Base-by-base conservation (phyloP, 768 basidiomycete genomes). In the Candolleomyces eurysporus region DNA sequence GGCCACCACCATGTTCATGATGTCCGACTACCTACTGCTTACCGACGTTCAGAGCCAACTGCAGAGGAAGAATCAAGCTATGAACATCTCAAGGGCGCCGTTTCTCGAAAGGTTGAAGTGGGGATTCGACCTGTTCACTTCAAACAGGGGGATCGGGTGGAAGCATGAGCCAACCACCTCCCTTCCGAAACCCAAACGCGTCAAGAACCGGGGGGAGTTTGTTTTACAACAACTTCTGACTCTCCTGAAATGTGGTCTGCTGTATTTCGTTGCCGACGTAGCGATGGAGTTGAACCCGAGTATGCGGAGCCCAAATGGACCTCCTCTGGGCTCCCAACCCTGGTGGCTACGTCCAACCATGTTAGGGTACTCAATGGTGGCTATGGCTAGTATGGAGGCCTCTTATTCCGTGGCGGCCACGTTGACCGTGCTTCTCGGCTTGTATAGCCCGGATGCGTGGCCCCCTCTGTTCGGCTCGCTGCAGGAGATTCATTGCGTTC, bases 381-480 rank as follows among this genome's bases (percentile, higher is more conserved):
- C 55, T 2, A 7, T 11, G 14, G 55, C 32, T 10, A 30, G 31
- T 21, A 45, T 57, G 9, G 55, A 40, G 22, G 31, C 17, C 4
- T 14, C 8, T 17, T 57, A 57, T 57, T 8, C n/a, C 26, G 40
- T 72, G 42, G 10, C 63, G 49, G 70, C 71, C 60, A 55, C 67
- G 16, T 21, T 72, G 7, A 56, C 62, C 11, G 73, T 76, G 10
- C 66, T 64, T 10, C 5, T 63, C 2, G 67, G 73, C 0, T 46
- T 71, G 7, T 70, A 70, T 17, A 53, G 72, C 13, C 76, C 77
- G 0, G 62, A 66, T 21, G 71, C 73, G 32, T 82, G 80, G 79
- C 77, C 78, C 1, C 69, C 68, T 21, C 21, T 78, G 9, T 80
- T 75, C 58, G 77, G 77, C 0, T 57, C 57, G 8, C 66, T 64